Evolutionary conservation across 2,329 filamentous ascomycete species (phyloP), one percentile per base, ranked within the genome.

Genomic region (Pseudogymnoascus sp.): DNA sequence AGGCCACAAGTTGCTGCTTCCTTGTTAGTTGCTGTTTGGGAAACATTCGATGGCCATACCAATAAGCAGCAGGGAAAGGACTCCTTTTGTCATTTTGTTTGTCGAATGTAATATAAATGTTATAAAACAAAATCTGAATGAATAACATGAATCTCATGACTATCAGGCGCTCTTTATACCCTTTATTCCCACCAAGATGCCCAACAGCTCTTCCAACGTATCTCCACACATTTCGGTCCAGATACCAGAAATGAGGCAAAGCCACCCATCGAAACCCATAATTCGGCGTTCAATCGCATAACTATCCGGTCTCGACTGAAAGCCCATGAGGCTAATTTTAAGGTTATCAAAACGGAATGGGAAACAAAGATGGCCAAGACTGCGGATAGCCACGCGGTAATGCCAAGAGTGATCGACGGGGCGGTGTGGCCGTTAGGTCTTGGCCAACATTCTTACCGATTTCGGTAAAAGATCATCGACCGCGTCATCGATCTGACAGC

Each of bases 311-410:
- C 23, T 5, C 6, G 26, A 18, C 9, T 30, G 9, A 30, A 30
- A 26, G 45, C 45, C 45, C 18, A 52, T 13, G 18, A 30, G 23
- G 45, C 45, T 52, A 23, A 52, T 52, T 52, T 52, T 7, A 8
- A 15, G 12, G 9, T 9, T 13, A 5, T 28, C 8, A n/a, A 52
- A 30, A 52, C 45, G 15, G n/a, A 52, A 26, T 3, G 23, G 45
- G 45, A 52, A 52, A 52, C 45, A 18, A 30, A 52, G n/a, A 30
- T 30, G 45, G 45, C 45, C 45, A 52, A 52, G 45, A 52, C 45
- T 52, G 8, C 4, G 45, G 45, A 18, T 30, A 30, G 23, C 23
- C 45, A 52, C 26, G 18, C 12, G 45, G n/a, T 12, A 3, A 28
- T 30, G 45, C 45, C 45, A 52, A 52, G 45, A 52, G 23, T 52